Conservation (phyloP, 352 stramenopile genomes). For the Pythium monospermum region DNA sequence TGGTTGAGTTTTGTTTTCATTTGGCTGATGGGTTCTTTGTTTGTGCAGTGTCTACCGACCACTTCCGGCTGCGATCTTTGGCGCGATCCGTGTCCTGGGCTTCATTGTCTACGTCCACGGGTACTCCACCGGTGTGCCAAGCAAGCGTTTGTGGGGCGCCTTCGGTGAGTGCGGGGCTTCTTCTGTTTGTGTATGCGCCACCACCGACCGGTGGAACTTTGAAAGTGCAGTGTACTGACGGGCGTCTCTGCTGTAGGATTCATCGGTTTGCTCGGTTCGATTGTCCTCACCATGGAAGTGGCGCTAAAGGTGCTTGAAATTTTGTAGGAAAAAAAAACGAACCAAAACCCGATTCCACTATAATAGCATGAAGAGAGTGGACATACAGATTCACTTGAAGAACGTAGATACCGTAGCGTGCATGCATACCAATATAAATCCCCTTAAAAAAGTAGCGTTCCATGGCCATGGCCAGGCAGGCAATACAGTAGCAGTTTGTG, state of each 20-base stretch:
- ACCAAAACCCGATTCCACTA: background rate
- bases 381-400: no score
- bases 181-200: no score
- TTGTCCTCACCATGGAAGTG: slow-evolving; percentile 29
- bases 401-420: no score
- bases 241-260: slow-evolving; percentile 30
- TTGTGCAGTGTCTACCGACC: slow-evolving; percentile 48
- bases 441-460: no score
- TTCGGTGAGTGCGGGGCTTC: slow-evolving; percentile 33
- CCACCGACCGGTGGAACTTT: background rate
- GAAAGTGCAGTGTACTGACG: background rate
- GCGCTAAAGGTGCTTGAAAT: slow-evolving; percentile 25
- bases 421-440: no score
- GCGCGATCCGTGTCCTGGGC: slow-evolving; percentile 40
- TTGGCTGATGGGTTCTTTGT: background rate
- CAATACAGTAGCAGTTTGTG: no score
- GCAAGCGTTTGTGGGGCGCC: slow-evolving; percentile 43
- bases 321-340: background rate
- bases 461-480: no score
- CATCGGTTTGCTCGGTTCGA: slow-evolving; percentile 28
- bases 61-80: slow-evolving; percentile 44
- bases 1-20: background rate
- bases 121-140: slow-evolving; percentile 54
- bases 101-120: slow-evolving; percentile 68
- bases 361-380: background rate